Conservation (phyloP, 2,329 filamentous ascomycete species). For the Hypoxylon sp. region DNA sequence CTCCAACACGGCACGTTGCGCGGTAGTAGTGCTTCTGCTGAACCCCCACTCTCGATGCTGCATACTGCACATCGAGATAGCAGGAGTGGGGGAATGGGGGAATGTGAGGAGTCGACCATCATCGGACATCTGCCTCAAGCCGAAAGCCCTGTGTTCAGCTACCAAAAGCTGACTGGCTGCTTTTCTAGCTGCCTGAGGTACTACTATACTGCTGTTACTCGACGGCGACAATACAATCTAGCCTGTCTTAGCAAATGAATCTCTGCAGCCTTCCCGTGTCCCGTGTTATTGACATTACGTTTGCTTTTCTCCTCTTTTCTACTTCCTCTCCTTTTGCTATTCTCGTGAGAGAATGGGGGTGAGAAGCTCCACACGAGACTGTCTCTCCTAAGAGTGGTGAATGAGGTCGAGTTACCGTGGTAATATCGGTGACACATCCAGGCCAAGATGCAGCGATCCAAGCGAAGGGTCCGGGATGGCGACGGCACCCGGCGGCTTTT, state of each 20-base stretch:
- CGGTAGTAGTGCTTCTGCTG: not conserved
- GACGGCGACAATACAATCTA: not conserved
- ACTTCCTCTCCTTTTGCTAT: not conserved
- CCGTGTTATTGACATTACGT: not conserved
- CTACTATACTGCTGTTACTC: not conserved
- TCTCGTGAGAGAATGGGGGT: constrained; percentile 26
- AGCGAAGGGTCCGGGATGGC: constrained; percentile 24
- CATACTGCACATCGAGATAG: constrained; percentile 7
- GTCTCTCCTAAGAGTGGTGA: constrained; percentile 29
- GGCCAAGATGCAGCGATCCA: constrained; percentile 33
- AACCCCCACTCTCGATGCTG: constrained; percentile 16
- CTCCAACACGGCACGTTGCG: constrained; percentile 14
- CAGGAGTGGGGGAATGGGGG: constrained; percentile 19
- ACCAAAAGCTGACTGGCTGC: not conserved
- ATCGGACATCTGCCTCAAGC: constrained; percentile 4
- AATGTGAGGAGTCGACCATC: too few species aligned
- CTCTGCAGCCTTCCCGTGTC: not conserved
- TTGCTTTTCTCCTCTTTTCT: constrained; percentile 1
- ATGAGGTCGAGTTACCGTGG: constrained; percentile 12
- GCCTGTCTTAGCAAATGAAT: constrained; percentile 2
- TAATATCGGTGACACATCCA: constrained; percentile 4
- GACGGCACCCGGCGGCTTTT: constrained; percentile 24
- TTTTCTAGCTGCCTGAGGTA: not conserved
- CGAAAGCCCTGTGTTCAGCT: not conserved
- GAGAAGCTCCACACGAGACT: constrained; percentile 20